Percentiles rank a stretch among this genome's conserved stretches.
Evolutionary conservation across 805 yeast species (phyloP).

Genomic region (Saturnispora saitoi): DNA sequence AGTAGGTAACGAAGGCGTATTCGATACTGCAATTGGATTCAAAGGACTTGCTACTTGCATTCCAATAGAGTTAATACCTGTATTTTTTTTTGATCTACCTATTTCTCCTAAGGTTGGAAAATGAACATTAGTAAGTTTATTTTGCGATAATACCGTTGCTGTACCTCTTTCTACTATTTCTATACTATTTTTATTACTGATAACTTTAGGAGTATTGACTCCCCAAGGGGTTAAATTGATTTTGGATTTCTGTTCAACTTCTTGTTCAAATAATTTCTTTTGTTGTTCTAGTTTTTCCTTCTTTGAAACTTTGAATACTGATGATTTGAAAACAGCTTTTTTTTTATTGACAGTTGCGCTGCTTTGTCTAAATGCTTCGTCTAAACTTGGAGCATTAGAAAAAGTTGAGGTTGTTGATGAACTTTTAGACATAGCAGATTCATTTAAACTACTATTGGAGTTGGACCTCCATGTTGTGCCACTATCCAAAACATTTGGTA

Average conservation of each 20-base stretch:
- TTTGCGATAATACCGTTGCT: slow-evolving; percentile 37
- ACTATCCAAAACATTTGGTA: not conserved
- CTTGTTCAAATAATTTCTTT: slow-evolving; percentile 4
- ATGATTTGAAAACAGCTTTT: slow-evolving; percentile 4
- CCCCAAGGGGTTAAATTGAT: slow-evolving; percentile 11
- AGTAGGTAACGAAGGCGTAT: not conserved
- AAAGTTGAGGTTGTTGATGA: not conserved
- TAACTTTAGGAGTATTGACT: slow-evolving; percentile 9
- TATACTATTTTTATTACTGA: slow-evolving; percentile 1
- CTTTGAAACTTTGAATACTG: slow-evolving; percentile 14
- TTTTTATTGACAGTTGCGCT: not conserved
- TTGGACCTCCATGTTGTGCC: not conserved
- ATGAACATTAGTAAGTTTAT: slow-evolving; percentile 12
- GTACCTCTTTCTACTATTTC: slow-evolving; percentile 9
- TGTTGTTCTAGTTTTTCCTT: slow-evolving; percentile 13
- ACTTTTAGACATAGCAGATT: not conserved
- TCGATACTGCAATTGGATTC: not conserved
- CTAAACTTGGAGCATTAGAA: slow-evolving; percentile 1
- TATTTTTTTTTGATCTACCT: slow-evolving; percentile 1
- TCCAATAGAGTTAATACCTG: not conserved
- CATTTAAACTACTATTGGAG: not conserved
- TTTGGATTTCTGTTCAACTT: not conserved
- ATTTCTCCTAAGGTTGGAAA: slow-evolving; percentile 17
- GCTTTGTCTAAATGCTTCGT: slow-evolving; percentile 4
- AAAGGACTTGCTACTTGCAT: not conserved